Conservation (phyloP, 2,329 filamentous ascomycete species). For the Stylonectria norvegica region DNA sequence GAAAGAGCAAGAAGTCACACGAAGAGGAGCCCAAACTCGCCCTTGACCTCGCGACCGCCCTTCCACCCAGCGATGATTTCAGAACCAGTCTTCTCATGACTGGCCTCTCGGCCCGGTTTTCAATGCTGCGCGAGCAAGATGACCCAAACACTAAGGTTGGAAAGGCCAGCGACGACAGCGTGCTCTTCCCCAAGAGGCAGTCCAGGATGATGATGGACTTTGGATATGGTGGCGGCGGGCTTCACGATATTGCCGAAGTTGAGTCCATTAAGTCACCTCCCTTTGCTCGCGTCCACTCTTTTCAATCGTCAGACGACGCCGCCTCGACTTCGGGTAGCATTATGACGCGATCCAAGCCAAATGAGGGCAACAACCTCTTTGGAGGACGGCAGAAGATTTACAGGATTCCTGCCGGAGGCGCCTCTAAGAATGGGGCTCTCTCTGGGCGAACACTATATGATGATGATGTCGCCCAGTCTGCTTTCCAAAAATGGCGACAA, state of each 20-base stretch:
- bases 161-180: slow-evolving; percentile 93
- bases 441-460: slow-evolving; percentile 75
- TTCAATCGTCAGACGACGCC: slow-evolving; percentile 67
- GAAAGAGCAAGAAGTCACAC: slow-evolving; percentile 51
- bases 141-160: slow-evolving; percentile 85
- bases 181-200: slow-evolving; percentile 76
- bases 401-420: slow-evolving; percentile 62
- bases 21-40: slow-evolving; percentile 60
- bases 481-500: slow-evolving; percentile 74
- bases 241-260: slow-evolving; percentile 87
- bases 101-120: slow-evolving; percentile 89
- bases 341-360: slow-evolving; percentile 79
- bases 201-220: slow-evolving; percentile 75
- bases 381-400: slow-evolving; percentile 95
- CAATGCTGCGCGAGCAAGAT: slow-evolving; percentile 93
- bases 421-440: slow-evolving; percentile 49
- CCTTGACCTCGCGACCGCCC: slow-evolving; percentile 67
- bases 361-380: slow-evolving; percentile 89
- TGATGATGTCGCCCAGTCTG: slow-evolving; percentile 76
- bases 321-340: slow-evolving; percentile 64
- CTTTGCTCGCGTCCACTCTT: slow-evolving; percentile 62
- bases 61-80: slow-evolving; percentile 86
- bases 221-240: slow-evolving; percentile 52
- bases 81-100: slow-evolving; percentile 95
- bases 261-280: slow-evolving; percentile 69